phyloP scores from a whole-genome alignment of 2,329 filamentous ascomycete genomes.

The Biscogniauxia mediterranea region DNA sequence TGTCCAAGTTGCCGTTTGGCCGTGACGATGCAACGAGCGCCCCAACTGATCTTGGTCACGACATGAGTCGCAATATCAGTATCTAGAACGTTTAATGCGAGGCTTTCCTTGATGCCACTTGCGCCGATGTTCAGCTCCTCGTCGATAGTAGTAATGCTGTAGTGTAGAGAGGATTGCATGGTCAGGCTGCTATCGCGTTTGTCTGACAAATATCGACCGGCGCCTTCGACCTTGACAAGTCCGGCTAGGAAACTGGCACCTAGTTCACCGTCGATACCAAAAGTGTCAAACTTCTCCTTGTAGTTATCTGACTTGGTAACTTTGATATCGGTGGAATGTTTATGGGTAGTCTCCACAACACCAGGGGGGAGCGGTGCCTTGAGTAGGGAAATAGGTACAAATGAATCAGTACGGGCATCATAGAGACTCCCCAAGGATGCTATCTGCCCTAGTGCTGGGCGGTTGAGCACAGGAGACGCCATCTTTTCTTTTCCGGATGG shows the following conservation, averaged over 20 bases:
- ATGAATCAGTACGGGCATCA: constrained; percentile 3
- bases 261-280: constrained; percentile 2
- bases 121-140: not conserved
- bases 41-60: not conserved
- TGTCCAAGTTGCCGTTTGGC: not conserved
- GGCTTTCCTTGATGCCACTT: not conserved
- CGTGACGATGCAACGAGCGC: not conserved
- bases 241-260: constrained; percentile 7
- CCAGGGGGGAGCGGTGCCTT: not conserved
- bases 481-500: not conserved
- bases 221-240: constrained; percentile 4
- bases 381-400: not conserved
- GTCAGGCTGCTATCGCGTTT: not conserved
- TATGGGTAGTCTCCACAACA: not conserved
- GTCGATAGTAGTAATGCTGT: not conserved
- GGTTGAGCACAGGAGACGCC: not conserved
- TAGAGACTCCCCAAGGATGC: constrained; percentile 8
- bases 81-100: not conserved
- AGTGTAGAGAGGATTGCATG: not conserved
- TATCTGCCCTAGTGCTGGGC: constrained; percentile 9
- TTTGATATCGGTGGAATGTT: not conserved
- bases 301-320: not conserved
- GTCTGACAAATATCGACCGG: constrained; percentile 4
- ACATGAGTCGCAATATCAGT: not conserved
- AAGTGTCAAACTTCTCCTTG: constrained; percentile 2